Evolutionary conservation across 495 filamentous ascomycete genomes (phyloP), one percentile per base, ranked within the genome.

Genomic region (Aspergillus ostianus): DNA sequence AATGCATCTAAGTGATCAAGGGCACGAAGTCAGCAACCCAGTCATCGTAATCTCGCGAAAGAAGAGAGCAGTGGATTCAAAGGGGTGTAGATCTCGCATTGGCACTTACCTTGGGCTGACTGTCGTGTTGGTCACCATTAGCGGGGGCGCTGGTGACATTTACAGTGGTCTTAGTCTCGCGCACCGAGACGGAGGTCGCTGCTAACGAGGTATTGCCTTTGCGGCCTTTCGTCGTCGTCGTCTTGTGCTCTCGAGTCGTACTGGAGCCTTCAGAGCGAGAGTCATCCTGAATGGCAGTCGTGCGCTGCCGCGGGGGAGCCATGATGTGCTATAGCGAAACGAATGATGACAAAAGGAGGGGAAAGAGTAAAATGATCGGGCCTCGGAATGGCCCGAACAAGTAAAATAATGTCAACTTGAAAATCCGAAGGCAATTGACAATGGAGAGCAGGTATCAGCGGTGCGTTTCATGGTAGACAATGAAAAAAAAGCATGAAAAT

Each of bases 1-100:
- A 95, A 62, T 85, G 80, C 56, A 95, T 82, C 91, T 95, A 65
- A 4, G 53, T 56, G 19, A 21, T 47, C 9, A 52, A 29, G 26
- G 5, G 20, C 21, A 9, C 1, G 15, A 32, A 7, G 56, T 68
- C 50, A 68, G 66, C 21, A 54, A 52, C 30, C n/a, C 23, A 2
- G 30, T 17, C 19, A 18, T 4, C 3, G 13, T 52, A 18, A 13
- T 6, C 17, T n/a, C 8, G 17, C 21, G 27, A 45, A 57, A 29
- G 3, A 49, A 21, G 20, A 44, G 23, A 48, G n/a, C 12, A 44
- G 12, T 47, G 36, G 6, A n/a, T 21, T 21, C 49, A 59, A 54
- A 9, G 41, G 19, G 27, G 26, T 47, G 41, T 21, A 26, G 6
- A 53, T 30, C 47, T 48, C 44, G 21, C 27, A 30, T 20, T 50